A percentile compares a stretch with the other conserved stretches of the same genome.
These are phyloP conservation scores for Sugiyamaella chiloensis DNA, from an alignment of 805 yeast species.

Conservation along the genomic window DNA sequence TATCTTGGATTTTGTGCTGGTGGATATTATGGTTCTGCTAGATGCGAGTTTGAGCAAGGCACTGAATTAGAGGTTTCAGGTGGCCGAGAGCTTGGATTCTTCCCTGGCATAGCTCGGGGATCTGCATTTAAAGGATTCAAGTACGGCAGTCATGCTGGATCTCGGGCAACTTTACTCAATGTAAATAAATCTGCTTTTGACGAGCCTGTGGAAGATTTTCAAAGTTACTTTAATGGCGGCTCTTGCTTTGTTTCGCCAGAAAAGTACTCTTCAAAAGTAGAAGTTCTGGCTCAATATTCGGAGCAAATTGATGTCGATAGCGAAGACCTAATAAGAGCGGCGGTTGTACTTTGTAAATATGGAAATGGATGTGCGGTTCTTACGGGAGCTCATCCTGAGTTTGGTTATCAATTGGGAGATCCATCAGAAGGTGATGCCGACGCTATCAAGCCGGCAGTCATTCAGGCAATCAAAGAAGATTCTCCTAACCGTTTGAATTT, in stretches of 20 bases:
- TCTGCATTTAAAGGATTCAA: conserved; percentile 75
- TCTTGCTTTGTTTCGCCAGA: conserved; percentile 77
- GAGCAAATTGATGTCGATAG: conserved; percentile 53
- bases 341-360: conserved; percentile 61
- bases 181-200: conserved; percentile 32
- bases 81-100: conserved; percentile 73
- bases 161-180: conserved; percentile 52
- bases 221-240: conserved; percentile 82
- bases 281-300: conserved; percentile 67
- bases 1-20: conserved; percentile 95
- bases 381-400: conserved; percentile 90
- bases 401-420: conserved; percentile 49
- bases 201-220: conserved; percentile 17
- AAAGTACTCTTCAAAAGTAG: conserved; percentile 50
- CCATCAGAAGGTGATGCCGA: conserved; percentile 21
- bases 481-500: conserved; percentile 53
- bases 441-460: conserved; percentile 3
- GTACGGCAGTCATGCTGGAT: conserved; percentile 75
- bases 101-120: conserved; percentile 82
- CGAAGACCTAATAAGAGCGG: conserved; percentile 48
- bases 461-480: conserved; percentile 37
- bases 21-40: conserved; percentile 73
- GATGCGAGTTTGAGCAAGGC: conserved; percentile 84
- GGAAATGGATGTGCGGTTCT: conserved; percentile 77
- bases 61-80: conserved; percentile 78